These are phyloP conservation scores for Bruguiera hainesii DNA, from an alignment of 441 rosid genomes.

Conservation along the genomic window DNA sequence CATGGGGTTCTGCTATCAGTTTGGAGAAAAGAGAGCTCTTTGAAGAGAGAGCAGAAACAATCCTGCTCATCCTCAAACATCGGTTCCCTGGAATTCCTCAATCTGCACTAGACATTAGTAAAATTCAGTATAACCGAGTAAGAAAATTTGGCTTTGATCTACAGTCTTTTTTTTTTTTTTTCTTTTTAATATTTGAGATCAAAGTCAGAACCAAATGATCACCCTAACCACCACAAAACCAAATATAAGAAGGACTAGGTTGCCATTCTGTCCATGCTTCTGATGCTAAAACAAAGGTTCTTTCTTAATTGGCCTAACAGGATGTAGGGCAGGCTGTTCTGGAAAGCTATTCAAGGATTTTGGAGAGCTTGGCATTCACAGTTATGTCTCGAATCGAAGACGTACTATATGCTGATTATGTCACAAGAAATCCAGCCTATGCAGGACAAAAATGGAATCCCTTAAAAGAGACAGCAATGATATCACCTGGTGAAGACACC, in stretches of 20 bases:
- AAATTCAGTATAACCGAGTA: slow-evolving; percentile 85
- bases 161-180: neutral
- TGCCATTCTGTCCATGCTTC: neutral
- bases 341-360: slow-evolving; percentile 90
- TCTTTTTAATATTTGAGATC: neutral
- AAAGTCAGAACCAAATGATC: neutral
- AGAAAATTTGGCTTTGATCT: neutral
- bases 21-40: slow-evolving; percentile 82
- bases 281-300: slow-evolving; percentile 1
- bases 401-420: slow-evolving; percentile 65
- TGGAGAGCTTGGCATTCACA: slow-evolving; percentile 88
- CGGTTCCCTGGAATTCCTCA: slow-evolving; percentile 85
- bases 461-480: slow-evolving; percentile 16
- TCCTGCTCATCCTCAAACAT: slow-evolving; percentile 78
- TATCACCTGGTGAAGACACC: slow-evolving; percentile 18
- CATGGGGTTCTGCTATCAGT: slow-evolving; percentile 85
- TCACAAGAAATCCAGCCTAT: slow-evolving; percentile 50
- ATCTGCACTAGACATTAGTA: slow-evolving; percentile 86
- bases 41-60: slow-evolving; percentile 94
- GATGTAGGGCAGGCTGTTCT: slow-evolving; percentile 88
- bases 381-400: slow-evolving; percentile 84
- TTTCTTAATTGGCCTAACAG: slow-evolving; percentile 32
- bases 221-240: neutral
- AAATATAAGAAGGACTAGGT: neutral
- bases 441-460: slow-evolving; percentile 31